Conservation (phyloP, 768 basidiomycete species). For the Suillus hirtellus region DNA sequence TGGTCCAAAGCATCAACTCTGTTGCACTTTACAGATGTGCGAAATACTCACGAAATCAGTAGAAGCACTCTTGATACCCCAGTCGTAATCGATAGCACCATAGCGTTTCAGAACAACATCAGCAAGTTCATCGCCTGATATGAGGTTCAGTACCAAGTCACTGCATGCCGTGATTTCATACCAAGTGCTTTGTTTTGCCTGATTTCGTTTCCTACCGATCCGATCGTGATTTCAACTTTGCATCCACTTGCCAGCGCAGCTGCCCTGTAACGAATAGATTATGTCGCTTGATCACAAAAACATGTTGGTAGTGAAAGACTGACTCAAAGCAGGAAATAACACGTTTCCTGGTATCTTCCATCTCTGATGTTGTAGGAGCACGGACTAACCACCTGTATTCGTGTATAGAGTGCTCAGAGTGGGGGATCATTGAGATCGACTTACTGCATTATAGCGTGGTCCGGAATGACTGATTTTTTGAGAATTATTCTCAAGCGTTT, state of each 20-base stretch:
- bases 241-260: constrained; percentile 65
- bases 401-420: background rate
- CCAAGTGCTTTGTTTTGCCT: constrained; percentile 63
- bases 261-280: constrained; percentile 39
- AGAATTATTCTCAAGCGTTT: constrained; percentile 2
- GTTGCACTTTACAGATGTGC: background rate
- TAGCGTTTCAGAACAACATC: constrained; percentile 55
- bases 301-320: constrained; percentile 18
- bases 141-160: background rate
- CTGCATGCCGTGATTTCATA: constrained; percentile 19
- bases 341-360: constrained; percentile 52
- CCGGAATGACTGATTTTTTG: constrained; percentile 62
- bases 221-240: constrained; percentile 40
- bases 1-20: background rate
- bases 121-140: constrained; percentile 59
- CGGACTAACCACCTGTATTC: constrained; percentile 62
- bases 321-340: constrained; percentile 70
- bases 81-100: constrained; percentile 56
- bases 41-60: constrained; percentile 67
- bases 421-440: constrained; percentile 17
- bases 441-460: constrained; percentile 68
- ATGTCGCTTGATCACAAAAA: background rate
- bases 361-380: constrained; percentile 59
- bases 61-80: constrained; percentile 65
- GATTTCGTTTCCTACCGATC: constrained; percentile 46